Base-by-base conservation (phyloP, 1,139 yeast species). In the Suhomyces wounanorum region DNA sequence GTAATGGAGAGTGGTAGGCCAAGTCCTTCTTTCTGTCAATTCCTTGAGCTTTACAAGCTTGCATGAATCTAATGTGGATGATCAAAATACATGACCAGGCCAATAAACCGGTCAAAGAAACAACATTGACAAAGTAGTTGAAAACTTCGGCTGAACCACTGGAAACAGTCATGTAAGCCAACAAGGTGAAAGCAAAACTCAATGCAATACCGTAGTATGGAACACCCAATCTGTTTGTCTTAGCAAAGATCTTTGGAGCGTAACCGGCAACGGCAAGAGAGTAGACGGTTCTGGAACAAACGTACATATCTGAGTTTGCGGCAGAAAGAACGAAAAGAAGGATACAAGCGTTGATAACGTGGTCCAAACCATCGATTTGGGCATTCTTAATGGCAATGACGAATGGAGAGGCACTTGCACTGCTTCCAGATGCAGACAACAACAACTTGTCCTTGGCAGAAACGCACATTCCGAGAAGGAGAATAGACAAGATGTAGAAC, bases 391-490 rank as follows among this genome's bases (percentile, higher is more conserved):
- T 76, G 50, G 80, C 81, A 67, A 76, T 75, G 50, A 76, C 81
- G 54, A 87, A 87, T 41, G 96, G 95, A 16, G 94, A 87, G n/a
- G 92, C 89, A 51, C 86, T 77, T 16, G 89, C 89, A 51, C 82
- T 76, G 13, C 79, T 76, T 33, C 81, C 78, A 11, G 66, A 56
- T 1, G 65, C 63, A 18, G 77, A 74, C 64, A 60, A 55, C 59
- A 85, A 75, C 54, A 73, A 65, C 40, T 83, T 82, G 66, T 87
- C 92, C 59, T 77, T 80, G 56, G 85, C 84, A 36, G 91, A 84
- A 48, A 88, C 94, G 67, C 88, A 81, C 83, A 87, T 78, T 52
- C 94, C 92, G 59, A 87, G 70, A 60, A 87, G 73, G 59, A 87
- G 80, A 51, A 87, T 83, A 39, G 90, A 80, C 48, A 80, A 66